Conservation (phyloP, 495 filamentous ascomycete genomes). For the Sordaria brevicollis region DNA sequence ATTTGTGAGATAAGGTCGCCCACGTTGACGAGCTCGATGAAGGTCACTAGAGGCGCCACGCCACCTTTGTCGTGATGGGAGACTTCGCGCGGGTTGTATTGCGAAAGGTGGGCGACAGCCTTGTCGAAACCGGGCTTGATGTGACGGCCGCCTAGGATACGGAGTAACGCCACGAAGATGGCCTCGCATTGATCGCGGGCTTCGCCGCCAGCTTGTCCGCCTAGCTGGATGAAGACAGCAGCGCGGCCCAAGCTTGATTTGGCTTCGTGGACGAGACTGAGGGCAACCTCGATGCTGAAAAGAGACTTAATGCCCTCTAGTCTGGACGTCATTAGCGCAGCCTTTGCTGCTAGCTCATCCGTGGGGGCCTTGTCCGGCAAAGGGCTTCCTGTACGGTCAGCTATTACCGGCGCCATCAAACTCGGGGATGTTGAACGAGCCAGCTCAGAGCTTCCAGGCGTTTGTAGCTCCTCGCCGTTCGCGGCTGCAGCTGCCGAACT, state of each 20-base stretch:
- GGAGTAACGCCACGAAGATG: constrained; percentile 76
- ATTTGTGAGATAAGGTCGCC: constrained; percentile 98
- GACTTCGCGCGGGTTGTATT: constrained; percentile 84
- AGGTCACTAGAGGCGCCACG: constrained; percentile 87
- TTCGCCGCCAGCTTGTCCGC: constrained; percentile 67
- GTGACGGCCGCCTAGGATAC: constrained; percentile 76
- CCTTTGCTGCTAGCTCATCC: constrained; percentile 88
- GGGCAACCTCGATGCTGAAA: constrained; percentile 92
- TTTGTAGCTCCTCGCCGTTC: constrained; percentile 14
- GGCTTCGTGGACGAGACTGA: constrained; percentile 81
- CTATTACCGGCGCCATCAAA: constrained; percentile 5
- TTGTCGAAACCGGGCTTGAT: constrained; percentile 85
- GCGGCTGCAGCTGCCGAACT: constrained; percentile 16
- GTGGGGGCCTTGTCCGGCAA: constrained; percentile 59
- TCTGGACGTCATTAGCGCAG: constrained; percentile 87
- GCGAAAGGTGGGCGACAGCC: constrained; percentile 81
- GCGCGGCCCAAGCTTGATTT: constrained; percentile 82
- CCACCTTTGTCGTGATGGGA: constrained; percentile 57
- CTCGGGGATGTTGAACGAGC: constrained; percentile 40
- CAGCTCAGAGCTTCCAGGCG: constrained; percentile 19
- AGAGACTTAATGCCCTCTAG: constrained; percentile 88
- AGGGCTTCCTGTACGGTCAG: constrained; percentile 32
- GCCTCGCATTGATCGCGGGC: constrained; percentile 83
- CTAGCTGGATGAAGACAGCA: constrained; percentile 68
- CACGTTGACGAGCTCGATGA: constrained; percentile 95